Evolutionary conservation across 2,329 filamentous ascomycete genomes (phyloP).

Genomic region (Pseudohalonectria lignicola): DNA sequence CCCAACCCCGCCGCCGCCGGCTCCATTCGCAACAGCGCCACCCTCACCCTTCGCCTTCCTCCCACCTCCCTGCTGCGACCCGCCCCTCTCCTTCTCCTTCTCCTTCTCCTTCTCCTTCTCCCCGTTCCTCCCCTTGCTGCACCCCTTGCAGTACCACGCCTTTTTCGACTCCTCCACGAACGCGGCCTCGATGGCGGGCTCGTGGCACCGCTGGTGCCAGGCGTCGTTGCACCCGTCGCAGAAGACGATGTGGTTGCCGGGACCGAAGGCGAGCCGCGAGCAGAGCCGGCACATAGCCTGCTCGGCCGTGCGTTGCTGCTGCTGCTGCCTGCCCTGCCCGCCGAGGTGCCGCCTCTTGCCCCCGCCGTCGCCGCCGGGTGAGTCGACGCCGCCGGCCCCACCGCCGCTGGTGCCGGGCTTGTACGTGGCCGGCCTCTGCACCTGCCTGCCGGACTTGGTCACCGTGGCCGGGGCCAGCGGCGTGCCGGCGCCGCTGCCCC

Average conservation of each 20-base stretch:
- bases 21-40: too few species aligned
- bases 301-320: slow-evolving; percentile 41
- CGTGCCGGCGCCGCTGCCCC: slow-evolving; percentile 6
- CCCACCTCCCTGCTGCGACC: slow-evolving; percentile 7
- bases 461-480: slow-evolving; percentile 47
- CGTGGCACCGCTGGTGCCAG: slow-evolving; percentile 76
- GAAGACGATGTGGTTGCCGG: slow-evolving; percentile 73
- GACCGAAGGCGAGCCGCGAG: slow-evolving; percentile 57
- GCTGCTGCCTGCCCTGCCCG: too few species aligned
- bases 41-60: neutral
- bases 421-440: slow-evolving; percentile 54
- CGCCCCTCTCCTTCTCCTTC: slow-evolving; percentile 9
- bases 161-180: slow-evolving; percentile 55
- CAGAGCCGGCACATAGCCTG: slow-evolving; percentile 61
- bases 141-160: slow-evolving; percentile 62
- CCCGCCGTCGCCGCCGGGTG: slow-evolving; percentile 19
- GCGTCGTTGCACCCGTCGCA: slow-evolving; percentile 71
- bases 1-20: too few species aligned
- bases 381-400: slow-evolving; percentile 20
- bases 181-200: slow-evolving; percentile 60
- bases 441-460: slow-evolving; percentile 66
- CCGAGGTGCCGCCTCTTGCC: too few species aligned
- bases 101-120: slow-evolving; percentile 27
- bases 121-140: too few species aligned
- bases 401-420: slow-evolving; percentile 46